Base-by-base conservation (phyloP, 2,329 filamentous ascomycete species). In the Chrysoporthe deuterocubensis region DNA sequence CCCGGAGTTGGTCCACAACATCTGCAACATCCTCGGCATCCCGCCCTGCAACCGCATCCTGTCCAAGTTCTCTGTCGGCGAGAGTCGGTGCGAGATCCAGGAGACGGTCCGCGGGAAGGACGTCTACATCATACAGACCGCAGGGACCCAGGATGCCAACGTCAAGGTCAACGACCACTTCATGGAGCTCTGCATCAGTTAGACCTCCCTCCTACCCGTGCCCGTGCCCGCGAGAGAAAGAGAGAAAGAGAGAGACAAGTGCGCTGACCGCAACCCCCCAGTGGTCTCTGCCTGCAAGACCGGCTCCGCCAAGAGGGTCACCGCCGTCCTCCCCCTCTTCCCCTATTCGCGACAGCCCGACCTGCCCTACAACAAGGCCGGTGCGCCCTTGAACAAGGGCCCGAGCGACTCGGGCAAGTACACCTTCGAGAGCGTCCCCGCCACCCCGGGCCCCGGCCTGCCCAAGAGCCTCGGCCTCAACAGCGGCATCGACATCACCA, bases 71-170 rank as follows among this genome's bases (percentile, higher is more conserved):
- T 92, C 93, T 26, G 94, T 95, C 62, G 95, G 95, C 72, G 95
- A 98, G 83, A 97, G 92, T 74, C 90, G 95, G 66, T 94, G 97
- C 69, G 95, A 98, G 81, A 96, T 99, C 76, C 88, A 94, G 78
- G 96, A 99, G 80, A 97, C 94, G 16, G 96, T 99, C 63, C 92
- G 96, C 74, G 96, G 93, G 74, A 99, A 99, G 80, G 96, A 99
- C 88, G 96, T 97, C 78, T 99, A 96, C 83, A 97, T 98, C 78
- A 93, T 99, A 75, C 95, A 98, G 81, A 96, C 93, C 54, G 94
- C 93, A 73, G 93, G 93, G 73, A 70, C 69, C n/a, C 69, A 70
- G 16, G 63, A 70, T 34, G 44, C 63, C 32, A 34, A 59, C 18
- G 94, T 93, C 71, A 92, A 92, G 75, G 93, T 97, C 81, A 99